phyloP scores from a whole-genome alignment of 169 alveolate species.

The Cryptosporidium ryanae region DNA sequence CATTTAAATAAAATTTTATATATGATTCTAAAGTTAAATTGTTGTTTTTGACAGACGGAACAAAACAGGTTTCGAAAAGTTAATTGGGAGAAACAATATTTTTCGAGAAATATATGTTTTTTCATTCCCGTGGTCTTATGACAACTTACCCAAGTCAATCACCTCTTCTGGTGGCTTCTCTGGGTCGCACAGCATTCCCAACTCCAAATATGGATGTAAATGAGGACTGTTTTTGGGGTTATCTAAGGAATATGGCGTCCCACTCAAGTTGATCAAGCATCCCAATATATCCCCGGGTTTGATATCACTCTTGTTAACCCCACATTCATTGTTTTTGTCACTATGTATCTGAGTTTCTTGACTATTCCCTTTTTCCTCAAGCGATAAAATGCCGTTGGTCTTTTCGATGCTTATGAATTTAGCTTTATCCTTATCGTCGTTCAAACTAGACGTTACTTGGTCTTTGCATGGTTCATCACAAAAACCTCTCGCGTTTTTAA shows the following conservation, averaged over 20 bases:
- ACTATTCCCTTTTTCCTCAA: too few species aligned
- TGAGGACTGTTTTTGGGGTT: constrained; percentile 82
- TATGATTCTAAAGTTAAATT: constrained; percentile 66
- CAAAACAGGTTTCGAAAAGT: constrained; percentile 10
- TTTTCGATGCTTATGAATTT: not conserved
- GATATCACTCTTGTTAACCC: not conserved
- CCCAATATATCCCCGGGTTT: constrained; percentile 80
- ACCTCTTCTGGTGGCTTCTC: constrained; percentile 29
- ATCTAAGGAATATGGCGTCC: constrained; percentile 76
- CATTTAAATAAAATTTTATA: constrained; percentile 82
- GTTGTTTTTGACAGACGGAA: too few species aligned
- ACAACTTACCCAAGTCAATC: constrained; percentile 49
- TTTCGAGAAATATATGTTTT: not conserved
- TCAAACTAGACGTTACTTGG: too few species aligned
- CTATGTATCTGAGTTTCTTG: not conserved
- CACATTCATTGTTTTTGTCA: not conserved
- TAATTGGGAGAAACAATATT: too few species aligned
- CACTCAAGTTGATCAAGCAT: constrained; percentile 76
- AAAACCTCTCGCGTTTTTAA: not conserved
- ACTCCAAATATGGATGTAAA: constrained; percentile 82
- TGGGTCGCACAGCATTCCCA: constrained; percentile 58
- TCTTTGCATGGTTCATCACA: too few species aligned
- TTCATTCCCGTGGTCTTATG: too few species aligned
- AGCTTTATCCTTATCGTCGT: not conserved
- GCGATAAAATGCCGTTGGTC: too few species aligned